Evolutionary conservation across 139 green algal species (phyloP), one percentile per base, ranked within the genome.

Genomic region (Chlorella vulgaris): DNA sequence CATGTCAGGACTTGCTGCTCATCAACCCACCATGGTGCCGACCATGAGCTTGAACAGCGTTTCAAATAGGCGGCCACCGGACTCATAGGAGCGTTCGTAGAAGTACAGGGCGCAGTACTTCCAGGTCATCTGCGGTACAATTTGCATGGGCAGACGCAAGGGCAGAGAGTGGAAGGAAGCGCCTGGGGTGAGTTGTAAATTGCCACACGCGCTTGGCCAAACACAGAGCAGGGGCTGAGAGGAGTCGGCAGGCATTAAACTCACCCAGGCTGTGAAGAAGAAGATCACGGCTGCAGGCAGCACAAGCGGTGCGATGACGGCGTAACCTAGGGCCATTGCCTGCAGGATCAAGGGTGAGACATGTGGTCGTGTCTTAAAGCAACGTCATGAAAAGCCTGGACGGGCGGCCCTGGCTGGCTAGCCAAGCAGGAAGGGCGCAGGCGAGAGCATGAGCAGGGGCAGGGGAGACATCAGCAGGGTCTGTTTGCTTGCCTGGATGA

Each of bases 71-170:
- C 38, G 36, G 36, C 74, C 74, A 19, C 73, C 73, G 5, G 51
- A 69, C 55, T 80, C 74, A 55, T 80, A 80, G 15, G 22, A 36
- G 28, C 74, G 74, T 55, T 80, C 74, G 55, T 80, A 80, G 35
- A 80, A 80, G 55, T 80, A 69, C 0, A 80, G 35, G 55, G 21
- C 31, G 55, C 39, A 53, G 74, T 80, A 80, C 15, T 55, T 53
- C 74, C 74, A 80, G 8, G 60, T 39, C 28, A 80, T 18, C 74
- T 80, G 55, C 35, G 40, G 4, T n/a, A 76, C 21, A 31, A 2
- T 50, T 24, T 5, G 33, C n/a, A n/a, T 10, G n/a, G 38, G 67
- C 10, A 40, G 66, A 21, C 47, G 3, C 36, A 36, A 15, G 36
- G 36, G 36, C 22, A 50, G 36, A 3, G 31, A 35, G 33, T n/a